Base-by-base conservation (phyloP, 1,139 yeast species). In the Candida sp. region DNA sequence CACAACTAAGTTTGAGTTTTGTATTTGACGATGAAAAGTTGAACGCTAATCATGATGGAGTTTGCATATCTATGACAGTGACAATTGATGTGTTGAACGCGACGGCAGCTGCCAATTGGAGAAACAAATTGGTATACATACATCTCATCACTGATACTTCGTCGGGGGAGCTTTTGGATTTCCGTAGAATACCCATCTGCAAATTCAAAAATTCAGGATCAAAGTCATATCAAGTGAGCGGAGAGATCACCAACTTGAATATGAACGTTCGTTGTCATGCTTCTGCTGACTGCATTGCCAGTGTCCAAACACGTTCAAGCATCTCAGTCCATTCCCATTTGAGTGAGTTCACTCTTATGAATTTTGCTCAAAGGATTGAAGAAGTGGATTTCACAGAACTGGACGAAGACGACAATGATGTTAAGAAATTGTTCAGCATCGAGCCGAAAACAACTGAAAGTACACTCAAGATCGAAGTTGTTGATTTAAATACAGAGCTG, bases 251-350 rank as follows among this genome's bases (percentile, higher is more conserved):
- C 0, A 51, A 57, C 9, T 47, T 38, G 7, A 49, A 50, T 2
- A 67, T 65, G 30, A 46, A 28, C 5, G 56, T 76, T 1, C 61
- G 57, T 28, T 63, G 72, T 41, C 55, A 58, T 9, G 56, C 71
- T 2, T 61, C 63, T 34, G 69, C 76, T 50, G 80, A 75, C 46
- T 73, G 69, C 38, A 61, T 78, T 41, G 78, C 77, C 4, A 76
- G 77, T 7, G 67, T 52, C 7, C 59, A 17, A 46, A 39, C 12
- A 2, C 25, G 39, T 17, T 9, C 45, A 11, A 25, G 31, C 12
- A 6, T 49, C 2, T 42, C 43, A 2, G 37, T 50, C 25, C 30
- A 33, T 17, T 6, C 25, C 12, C 39, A 42, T 25, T 41, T 49
- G 9, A 47, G 47, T n/a, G n/a, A 35, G 3, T 48, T 12, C 7